phyloP scores from a whole-genome alignment of 1,284 basidiomycete species.

The Boletus sp. region DNA sequence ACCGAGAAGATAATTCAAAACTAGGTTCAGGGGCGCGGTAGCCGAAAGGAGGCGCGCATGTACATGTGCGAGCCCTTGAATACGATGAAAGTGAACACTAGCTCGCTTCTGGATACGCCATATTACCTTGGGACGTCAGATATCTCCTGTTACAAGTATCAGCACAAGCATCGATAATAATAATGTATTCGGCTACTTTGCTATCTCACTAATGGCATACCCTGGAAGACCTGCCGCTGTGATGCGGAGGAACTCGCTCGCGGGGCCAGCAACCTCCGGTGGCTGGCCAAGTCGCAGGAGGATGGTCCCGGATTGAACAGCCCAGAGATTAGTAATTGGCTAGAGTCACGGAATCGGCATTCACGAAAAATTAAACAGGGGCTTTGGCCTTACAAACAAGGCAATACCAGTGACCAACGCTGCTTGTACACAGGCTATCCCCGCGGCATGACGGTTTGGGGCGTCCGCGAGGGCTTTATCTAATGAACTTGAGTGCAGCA shows the following conservation, averaged over 20 bases:
- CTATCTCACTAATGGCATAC: constrained; percentile 36
- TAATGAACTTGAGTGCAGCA: constrained; percentile 21
- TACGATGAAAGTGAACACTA: neutral
- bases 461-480: constrained; percentile 25
- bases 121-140: constrained; percentile 32
- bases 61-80: constrained; percentile 28
- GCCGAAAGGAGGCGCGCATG: constrained; percentile 30
- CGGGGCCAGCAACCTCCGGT: constrained; percentile 23
- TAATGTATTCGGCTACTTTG: constrained; percentile 25
- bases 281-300: constrained; percentile 31
- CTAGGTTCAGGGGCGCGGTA: constrained; percentile 32
- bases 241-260: constrained; percentile 32
- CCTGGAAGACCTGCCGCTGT: constrained; percentile 32
- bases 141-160: constrained; percentile 23
- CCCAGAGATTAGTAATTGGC: constrained; percentile 33
- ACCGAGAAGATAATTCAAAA: constrained; percentile 37
- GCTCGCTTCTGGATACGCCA: neutral
- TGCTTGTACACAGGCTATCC: constrained; percentile 27
- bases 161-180: constrained; percentile 5
- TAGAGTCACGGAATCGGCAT: neutral
- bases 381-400: constrained; percentile 24
- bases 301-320: constrained; percentile 23
- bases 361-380: neutral
- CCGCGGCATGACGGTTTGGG: constrained; percentile 22
- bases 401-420: constrained; percentile 30